phyloP scores from a whole-genome alignment of 1,139 yeast genomes.

The Blastobotrys proliferans region DNA sequence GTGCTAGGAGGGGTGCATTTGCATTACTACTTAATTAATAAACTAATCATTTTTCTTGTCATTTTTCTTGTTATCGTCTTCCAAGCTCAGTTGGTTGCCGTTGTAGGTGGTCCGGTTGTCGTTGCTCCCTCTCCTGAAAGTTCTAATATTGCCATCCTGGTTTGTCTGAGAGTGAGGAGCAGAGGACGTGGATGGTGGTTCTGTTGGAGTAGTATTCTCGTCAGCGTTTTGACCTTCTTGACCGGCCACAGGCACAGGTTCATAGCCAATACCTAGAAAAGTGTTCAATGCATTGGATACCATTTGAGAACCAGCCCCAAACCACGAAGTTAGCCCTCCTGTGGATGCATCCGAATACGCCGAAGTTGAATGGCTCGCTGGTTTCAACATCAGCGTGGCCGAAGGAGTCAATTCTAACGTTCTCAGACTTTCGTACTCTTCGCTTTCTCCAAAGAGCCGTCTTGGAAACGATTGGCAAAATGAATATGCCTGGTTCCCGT shows the following conservation, averaged over 20 bases:
- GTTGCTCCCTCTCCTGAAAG: conserved; percentile 20
- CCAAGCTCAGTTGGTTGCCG: conserved; percentile 44
- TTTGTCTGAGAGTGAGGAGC: background rate
- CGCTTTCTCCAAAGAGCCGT: conserved; percentile 46
- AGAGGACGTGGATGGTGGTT: background rate
- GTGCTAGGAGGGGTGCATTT: too few species aligned
- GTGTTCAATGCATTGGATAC: conserved; percentile 1
- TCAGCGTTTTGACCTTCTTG: too few species aligned
- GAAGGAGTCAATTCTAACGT: conserved; percentile 58
- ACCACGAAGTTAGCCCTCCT: too few species aligned
- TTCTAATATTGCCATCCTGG: background rate
- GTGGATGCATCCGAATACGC: conserved; percentile 34
- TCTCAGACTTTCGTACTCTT: conserved; percentile 48
- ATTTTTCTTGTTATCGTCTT: conserved; percentile 29
- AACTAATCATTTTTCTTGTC: background rate
- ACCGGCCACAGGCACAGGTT: too few species aligned
- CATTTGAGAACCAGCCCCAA: conserved; percentile 6
- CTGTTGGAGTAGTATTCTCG: background rate
- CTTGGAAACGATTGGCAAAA: conserved; percentile 46
- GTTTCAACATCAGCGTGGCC: conserved; percentile 62
- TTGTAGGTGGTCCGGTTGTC: conserved; percentile 43
- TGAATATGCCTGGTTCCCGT: conserved; percentile 45
- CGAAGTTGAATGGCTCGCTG: conserved; percentile 34
- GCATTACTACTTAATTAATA: background rate
- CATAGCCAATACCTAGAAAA: background rate